These are phyloP conservation scores for Prunus kanzakura DNA, from an alignment of 306 rosid genomes.

Conservation along the genomic window DNA sequence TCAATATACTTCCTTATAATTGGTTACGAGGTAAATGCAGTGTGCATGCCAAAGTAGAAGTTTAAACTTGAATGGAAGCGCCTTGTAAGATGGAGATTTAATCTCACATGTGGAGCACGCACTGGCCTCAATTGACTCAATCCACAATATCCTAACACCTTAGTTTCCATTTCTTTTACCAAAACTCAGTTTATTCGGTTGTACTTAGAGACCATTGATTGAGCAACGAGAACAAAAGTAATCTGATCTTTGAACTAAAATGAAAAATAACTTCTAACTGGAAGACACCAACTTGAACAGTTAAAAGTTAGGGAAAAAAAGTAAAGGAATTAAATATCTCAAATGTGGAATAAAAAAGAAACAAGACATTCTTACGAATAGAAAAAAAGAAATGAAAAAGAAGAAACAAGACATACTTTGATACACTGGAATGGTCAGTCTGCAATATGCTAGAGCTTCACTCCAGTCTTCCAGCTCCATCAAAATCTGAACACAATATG, in stretches of 20 bases:
- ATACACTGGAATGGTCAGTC: slow-evolving; percentile 79
- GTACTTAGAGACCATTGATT: background rate
- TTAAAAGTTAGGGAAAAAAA: background rate
- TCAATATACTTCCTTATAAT: too few relatives aligned
- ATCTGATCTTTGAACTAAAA: slow-evolving; percentile 4
- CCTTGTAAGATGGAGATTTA: background rate
- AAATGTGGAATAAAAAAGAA: slow-evolving; percentile 8
- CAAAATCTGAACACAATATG: slow-evolving; percentile 49
- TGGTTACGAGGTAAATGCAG: background rate
- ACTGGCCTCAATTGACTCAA: background rate
- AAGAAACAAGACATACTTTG: slow-evolving; percentile 51
- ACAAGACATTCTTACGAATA: background rate
- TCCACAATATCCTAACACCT: slow-evolving; percentile 1
- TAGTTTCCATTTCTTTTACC: slow-evolving; percentile 5
- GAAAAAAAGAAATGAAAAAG: background rate
- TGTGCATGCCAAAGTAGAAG: too few relatives aligned
- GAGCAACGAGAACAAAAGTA: background rate
- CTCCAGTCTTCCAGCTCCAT: slow-evolving; percentile 84
- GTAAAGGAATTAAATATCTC: slow-evolving; percentile 9
- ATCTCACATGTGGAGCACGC: background rate
- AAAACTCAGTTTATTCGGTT: background rate
- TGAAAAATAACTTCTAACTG: slow-evolving; percentile 5
- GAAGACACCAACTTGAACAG: slow-evolving; percentile 15
- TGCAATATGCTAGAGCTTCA: slow-evolving; percentile 80
- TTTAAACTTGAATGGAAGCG: too few relatives aligned